Conservation (phyloP, 2,329 filamentous ascomycete species). For the Fusarium sp. region DNA sequence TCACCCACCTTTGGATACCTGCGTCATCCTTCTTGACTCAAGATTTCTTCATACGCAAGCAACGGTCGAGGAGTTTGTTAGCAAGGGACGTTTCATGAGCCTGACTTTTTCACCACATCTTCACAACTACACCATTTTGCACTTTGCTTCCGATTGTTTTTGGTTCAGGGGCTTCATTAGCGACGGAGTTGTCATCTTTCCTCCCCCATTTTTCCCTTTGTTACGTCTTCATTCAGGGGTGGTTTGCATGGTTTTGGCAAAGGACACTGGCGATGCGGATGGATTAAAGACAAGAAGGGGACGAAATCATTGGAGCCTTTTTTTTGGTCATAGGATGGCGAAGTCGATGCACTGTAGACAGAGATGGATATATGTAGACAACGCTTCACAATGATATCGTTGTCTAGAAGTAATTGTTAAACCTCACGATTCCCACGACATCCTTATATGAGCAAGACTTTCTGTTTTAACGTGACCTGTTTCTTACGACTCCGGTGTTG, state of each 20-base stretch:
- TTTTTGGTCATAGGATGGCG: neutral
- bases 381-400: conserved; percentile 32
- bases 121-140: conserved; percentile 1
- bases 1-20: neutral
- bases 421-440: conserved; percentile 13
- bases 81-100: conserved; percentile 30
- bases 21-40: neutral
- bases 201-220: conserved; percentile 1
- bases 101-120: conserved; percentile 9
- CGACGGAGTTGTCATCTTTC: conserved; percentile 50
- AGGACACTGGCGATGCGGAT: conserved; percentile 8
- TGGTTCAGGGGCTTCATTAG: conserved; percentile 46
- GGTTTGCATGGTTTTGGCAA: conserved; percentile 29
- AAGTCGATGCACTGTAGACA: conserved; percentile 23
- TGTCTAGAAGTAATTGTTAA: conserved; percentile 33
- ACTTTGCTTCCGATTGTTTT: conserved; percentile 12
- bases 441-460: neutral
- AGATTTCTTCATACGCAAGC: conserved; percentile 19
- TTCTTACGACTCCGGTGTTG: neutral
- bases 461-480: neutral
- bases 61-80: conserved; percentile 33
- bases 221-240: neutral
- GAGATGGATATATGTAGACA: conserved; percentile 6
- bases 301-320: neutral
- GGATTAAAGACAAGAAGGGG: conserved; percentile 1